Base-by-base conservation (phyloP, 2,329 filamentous ascomycete species). In the Phialophora verrucosa region DNA sequence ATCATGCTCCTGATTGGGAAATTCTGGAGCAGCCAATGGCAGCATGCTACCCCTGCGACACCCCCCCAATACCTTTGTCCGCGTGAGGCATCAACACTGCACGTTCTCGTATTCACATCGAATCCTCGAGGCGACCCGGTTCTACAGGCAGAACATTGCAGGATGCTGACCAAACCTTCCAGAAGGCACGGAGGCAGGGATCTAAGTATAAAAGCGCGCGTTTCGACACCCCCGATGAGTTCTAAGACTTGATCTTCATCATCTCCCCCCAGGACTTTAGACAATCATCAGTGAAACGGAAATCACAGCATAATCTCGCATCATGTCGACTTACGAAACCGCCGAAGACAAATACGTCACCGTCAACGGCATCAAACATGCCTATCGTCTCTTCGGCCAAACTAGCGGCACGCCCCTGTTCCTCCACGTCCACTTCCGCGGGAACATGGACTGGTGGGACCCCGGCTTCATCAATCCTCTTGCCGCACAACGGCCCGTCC, bases 401-500 rank as follows among this genome's bases (percentile, higher is more conserved):
- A 32, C 61, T 14, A 47, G 49, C 23, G 72, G 70, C n/a, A 65
- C 69, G 11, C 72, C 74, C 3, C 65, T 75, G 7, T 69, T 74
- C 11, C 70, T 75, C 59, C 64, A 72, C 31, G 71, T 72, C 31
- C 73, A 75, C 60, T 75, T 74, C 49, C 63, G 74, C 25, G 72
- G 70, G 17, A 75, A 71, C 64, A 74, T 75, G 72, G 69, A 71
- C 62, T 60, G 51, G 51, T 70, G 69, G 69, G 81, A 83, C 66
- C 80, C 82, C 6, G 74, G 77, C 1, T 72, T 85, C 31, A 68
- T 85, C 73, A 83, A 84, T 62, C 74, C 76, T 27, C 74, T 85
- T 20, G 79, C 81, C 1, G 71, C 74, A 1, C 72, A 69, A 8
- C 80, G 83, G 0, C 78, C 79, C 4, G 71, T 85, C 20, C 72